Conservation (phyloP, 176 grass and related monocot genomes). For the Elaeis guineensis region DNA sequence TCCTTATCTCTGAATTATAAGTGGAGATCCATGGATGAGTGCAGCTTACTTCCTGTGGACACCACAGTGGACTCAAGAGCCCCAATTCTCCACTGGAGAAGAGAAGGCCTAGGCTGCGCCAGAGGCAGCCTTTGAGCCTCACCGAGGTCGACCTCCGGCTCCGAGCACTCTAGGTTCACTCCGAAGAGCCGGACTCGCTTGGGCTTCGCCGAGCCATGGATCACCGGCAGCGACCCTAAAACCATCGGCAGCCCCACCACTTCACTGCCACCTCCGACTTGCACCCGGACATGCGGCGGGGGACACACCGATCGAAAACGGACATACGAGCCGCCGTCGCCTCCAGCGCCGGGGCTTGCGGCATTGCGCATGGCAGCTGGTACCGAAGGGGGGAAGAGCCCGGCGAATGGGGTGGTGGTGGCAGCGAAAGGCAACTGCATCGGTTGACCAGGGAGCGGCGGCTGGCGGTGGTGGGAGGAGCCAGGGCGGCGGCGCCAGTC, state of each 20-base stretch:
- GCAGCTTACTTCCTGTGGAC: no score
- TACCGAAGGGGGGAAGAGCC: neutral
- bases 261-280: neutral
- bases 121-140: no score
- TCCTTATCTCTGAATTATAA: no score
- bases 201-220: neutral
- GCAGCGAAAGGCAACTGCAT: neutral
- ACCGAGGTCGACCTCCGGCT: no score
- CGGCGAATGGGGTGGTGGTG: neutral
- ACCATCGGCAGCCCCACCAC: neutral
- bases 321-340: no score
- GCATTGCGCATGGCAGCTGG: neutral
- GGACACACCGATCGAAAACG: neutral
- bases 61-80: no score
- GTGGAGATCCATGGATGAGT: no score
- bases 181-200: constrained; percentile 3
- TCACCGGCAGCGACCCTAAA: neutral
- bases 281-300: neutral
- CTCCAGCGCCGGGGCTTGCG: no score
- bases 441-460: neutral
- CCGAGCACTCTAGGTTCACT: neutral
- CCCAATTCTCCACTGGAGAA: no score
- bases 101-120: no score
- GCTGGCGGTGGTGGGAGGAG: neutral
- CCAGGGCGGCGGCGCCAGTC: neutral